These are phyloP conservation scores for Coniochaeta sp. DNA, from an alignment of 2,329 filamentous ascomycete genomes.

Conservation along the genomic window DNA sequence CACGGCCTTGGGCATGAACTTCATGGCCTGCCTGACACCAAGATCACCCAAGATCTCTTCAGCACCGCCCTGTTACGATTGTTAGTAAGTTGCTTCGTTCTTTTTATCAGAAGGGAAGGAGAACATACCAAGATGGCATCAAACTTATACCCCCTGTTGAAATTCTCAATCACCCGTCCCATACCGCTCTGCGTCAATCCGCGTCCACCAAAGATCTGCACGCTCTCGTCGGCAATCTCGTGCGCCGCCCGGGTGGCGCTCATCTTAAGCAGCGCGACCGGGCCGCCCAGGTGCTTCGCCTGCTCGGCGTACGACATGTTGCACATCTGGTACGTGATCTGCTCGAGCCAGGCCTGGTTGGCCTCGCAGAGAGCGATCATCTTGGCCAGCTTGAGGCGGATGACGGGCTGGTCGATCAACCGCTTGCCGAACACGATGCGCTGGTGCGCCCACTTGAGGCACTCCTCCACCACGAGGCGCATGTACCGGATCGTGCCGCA, in stretches of 20 bases:
- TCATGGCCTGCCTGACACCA: conserved; percentile 77
- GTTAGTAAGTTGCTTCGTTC: background rate
- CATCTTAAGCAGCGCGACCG: conserved; percentile 77
- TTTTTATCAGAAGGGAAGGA: background rate
- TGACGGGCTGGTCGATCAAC: conserved; percentile 75
- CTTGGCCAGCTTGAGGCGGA: conserved; percentile 78
- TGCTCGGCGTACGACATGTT: conserved; percentile 76
- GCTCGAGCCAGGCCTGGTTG: conserved; percentile 82
- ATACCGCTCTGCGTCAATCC: conserved; percentile 76
- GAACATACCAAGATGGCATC: conserved; percentile 53
- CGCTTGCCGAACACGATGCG: conserved; percentile 77
- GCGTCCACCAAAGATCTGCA: conserved; percentile 81
- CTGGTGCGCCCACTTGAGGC: conserved; percentile 83
- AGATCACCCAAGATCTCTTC: conserved; percentile 79
- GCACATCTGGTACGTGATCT: conserved; percentile 82
- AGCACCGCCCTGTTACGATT: conserved; percentile 50
- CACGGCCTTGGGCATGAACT: conserved; percentile 77
- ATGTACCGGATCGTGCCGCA: conserved; percentile 57
- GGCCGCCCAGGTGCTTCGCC: conserved; percentile 66
- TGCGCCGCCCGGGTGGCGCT: conserved; percentile 69
- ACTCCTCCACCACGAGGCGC: conserved; percentile 71
- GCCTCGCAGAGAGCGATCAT: conserved; percentile 80
- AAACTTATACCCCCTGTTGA: conserved; percentile 79
- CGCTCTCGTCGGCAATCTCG: conserved; percentile 75
- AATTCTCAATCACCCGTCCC: conserved; percentile 77